Percentiles rank a stretch among this genome's conserved stretches.
These are phyloP conservation scores for Harringtonia aguacate DNA, from an alignment of 2,329 filamentous ascomycete species.

Conservation along the genomic window DNA sequence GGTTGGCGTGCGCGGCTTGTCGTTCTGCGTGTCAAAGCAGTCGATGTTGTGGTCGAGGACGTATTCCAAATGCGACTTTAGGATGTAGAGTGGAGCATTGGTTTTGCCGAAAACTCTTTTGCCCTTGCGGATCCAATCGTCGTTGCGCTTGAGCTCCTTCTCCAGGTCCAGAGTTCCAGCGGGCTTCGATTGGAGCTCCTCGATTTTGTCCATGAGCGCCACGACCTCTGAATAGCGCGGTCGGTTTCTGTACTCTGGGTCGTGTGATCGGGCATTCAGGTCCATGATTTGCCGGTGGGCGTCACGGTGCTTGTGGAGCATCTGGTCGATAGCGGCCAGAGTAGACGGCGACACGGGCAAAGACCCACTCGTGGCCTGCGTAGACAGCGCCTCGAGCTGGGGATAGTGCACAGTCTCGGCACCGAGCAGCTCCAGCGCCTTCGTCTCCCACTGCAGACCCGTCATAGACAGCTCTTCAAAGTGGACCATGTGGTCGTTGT, in stretches of 20 bases:
- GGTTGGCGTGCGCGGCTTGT: constrained; percentile 80
- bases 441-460: constrained; percentile 83
- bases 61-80: constrained; percentile 89
- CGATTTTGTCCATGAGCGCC: constrained; percentile 76
- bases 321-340: constrained; percentile 73
- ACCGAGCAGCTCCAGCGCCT: constrained; percentile 85
- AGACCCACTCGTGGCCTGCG: constrained; percentile 58
- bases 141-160: constrained; percentile 85
- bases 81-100: constrained; percentile 90
- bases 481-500: constrained; percentile 68
- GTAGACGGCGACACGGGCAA: constrained; percentile 79
- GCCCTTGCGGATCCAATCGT: constrained; percentile 98
- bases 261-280: constrained; percentile 66
- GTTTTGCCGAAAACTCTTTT: constrained; percentile 98
- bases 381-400: constrained; percentile 82
- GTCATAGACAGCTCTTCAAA: constrained; percentile 66
- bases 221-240: constrained; percentile 86
- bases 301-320: constrained; percentile 90
- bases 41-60: constrained; percentile 81
- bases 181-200: constrained; percentile 87
- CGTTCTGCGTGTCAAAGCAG: constrained; percentile 78
- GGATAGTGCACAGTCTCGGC: constrained; percentile 88
- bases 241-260: constrained; percentile 64
- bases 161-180: constrained; percentile 85
- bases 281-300: constrained; percentile 81